Percentiles rank a stretch among this genome's conserved stretches.
Conservation (phyloP, 192 early-diverging fungal species). For the Umbelopsis isabellina region DNA sequence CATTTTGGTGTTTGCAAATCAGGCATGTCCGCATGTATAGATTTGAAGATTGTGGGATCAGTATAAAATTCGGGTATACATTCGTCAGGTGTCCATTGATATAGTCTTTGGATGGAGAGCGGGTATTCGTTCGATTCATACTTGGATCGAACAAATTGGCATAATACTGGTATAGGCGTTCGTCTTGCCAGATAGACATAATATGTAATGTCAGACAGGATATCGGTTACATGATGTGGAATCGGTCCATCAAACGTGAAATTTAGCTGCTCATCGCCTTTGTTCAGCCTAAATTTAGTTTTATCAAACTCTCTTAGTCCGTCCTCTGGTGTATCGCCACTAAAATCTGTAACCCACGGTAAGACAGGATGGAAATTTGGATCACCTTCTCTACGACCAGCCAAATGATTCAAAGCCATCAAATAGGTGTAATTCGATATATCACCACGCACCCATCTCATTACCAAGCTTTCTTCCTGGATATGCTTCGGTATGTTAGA, state of each 20-base stretch:
- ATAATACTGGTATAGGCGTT: constrained; percentile 64
- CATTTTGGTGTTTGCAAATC: constrained; percentile 60
- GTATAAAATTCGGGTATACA: constrained; percentile 78
- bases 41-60: constrained; percentile 65
- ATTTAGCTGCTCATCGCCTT: constrained; percentile 74
- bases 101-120: constrained; percentile 60
- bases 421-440: constrained; percentile 95
- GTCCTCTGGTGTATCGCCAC: constrained; percentile 46
- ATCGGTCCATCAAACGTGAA: constrained; percentile 66
- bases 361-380: constrained; percentile 72
- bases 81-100: constrained; percentile 74
- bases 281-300: constrained; percentile 71
- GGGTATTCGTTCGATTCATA: constrained; percentile 75
- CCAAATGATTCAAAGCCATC: constrained; percentile 87
- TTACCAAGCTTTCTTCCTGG: constrained; percentile 47
- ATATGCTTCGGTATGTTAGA: constrained; percentile 26
- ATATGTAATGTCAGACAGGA: constrained; percentile 71
- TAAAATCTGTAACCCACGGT: constrained; percentile 73
- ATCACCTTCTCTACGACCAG: constrained; percentile 70
- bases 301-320: constrained; percentile 65
- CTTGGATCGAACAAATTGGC: constrained; percentile 68
- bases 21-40: constrained; percentile 67
- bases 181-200: constrained; percentile 69
- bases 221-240: constrained; percentile 72
- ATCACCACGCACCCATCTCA: constrained; percentile 78